Percentiles rank a stretch among this genome's conserved stretches.
Evolutionary conservation across 352 stramenopile genomes (phyloP).

Genomic region (Phytophthora sp.): DNA sequence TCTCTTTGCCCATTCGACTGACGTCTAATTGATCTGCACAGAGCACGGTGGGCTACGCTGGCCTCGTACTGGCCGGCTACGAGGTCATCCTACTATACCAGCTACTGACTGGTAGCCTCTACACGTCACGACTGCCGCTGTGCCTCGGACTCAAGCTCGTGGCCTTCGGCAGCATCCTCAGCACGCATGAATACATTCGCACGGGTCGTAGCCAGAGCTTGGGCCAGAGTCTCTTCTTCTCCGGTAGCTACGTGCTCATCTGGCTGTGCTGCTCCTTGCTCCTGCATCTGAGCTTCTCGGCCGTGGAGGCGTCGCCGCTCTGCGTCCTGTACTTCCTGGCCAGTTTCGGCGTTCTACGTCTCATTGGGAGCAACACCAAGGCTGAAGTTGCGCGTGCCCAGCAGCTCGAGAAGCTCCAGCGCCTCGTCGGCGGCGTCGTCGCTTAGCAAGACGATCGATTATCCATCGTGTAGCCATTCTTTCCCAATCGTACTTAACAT

Average conservation of each 20-base stretch:
- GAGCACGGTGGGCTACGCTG: slow-evolving; percentile 46
- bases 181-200: slow-evolving; percentile 47
- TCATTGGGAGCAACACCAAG: slow-evolving; percentile 63
- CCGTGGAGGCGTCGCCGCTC: slow-evolving; percentile 50
- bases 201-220: slow-evolving; percentile 26
- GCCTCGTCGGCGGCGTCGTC: slow-evolving; percentile 13
- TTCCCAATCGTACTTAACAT: slow-evolving; percentile 12
- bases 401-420: slow-evolving; percentile 65
- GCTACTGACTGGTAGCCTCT: slow-evolving; percentile 26
- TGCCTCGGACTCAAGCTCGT: slow-evolving; percentile 51
- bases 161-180: slow-evolving; percentile 43
- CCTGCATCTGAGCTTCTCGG: slow-evolving; percentile 40
- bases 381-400: slow-evolving; percentile 52
- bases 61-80: slow-evolving; percentile 48
- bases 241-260: slow-evolving; percentile 44
- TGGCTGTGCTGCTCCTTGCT: slow-evolving; percentile 38
- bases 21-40: slow-evolving; percentile 7
- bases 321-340: slow-evolving; percentile 49
- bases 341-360: slow-evolving; percentile 28
- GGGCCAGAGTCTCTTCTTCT: slow-evolving; percentile 43
- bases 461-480: slow-evolving; percentile 24
- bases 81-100: slow-evolving; percentile 48
- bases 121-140: slow-evolving; percentile 24
- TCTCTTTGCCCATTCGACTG: neutral
- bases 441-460: no score